Conservation (phyloP, 176 grass and related monocot genomes). For the Rhynchospora breviuscula region DNA sequence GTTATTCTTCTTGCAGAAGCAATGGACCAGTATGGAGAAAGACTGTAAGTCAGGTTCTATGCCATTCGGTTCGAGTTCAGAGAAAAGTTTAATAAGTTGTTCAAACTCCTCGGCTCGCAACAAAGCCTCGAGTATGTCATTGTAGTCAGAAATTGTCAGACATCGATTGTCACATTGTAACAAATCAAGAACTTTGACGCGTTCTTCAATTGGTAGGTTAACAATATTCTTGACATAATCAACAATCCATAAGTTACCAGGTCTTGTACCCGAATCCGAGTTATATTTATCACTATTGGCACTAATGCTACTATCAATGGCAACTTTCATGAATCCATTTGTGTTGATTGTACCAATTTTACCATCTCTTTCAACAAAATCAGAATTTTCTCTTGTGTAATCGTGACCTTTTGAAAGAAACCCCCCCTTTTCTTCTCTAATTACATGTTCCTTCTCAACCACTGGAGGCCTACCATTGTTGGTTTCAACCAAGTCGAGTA, state of each 20-base stretch:
- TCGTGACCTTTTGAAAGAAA: background rate
- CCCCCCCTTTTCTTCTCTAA: background rate
- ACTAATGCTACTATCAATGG: background rate
- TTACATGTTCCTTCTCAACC: background rate
- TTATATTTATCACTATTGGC: background rate
- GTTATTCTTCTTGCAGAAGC: slow-evolving; percentile 61
- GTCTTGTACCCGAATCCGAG: background rate
- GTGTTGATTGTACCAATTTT: background rate
- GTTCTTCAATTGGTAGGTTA: slow-evolving; percentile 57
- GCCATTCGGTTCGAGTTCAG: slow-evolving; percentile 34
- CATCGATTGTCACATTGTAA: slow-evolving; percentile 45
- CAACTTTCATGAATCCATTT: background rate
- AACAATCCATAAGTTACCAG: slow-evolving; percentile 20
- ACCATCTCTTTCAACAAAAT: background rate
- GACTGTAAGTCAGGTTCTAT: slow-evolving; percentile 42
- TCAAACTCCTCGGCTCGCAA: slow-evolving; percentile 52
- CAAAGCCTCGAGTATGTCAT: slow-evolving; percentile 69
- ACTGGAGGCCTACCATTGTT: background rate
- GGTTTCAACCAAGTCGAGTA: slow-evolving; percentile 14
- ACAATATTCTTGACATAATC: slow-evolving; percentile 53
- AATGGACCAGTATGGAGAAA: slow-evolving; percentile 52
- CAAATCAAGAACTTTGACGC: slow-evolving; percentile 72
- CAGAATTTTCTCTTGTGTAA: background rate
- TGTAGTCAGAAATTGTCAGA: slow-evolving; percentile 79
- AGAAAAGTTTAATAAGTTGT: slow-evolving; percentile 45